phyloP scores from a whole-genome alignment of 2,329 filamentous ascomycete species.

The Scedosporium dehoogii region DNA sequence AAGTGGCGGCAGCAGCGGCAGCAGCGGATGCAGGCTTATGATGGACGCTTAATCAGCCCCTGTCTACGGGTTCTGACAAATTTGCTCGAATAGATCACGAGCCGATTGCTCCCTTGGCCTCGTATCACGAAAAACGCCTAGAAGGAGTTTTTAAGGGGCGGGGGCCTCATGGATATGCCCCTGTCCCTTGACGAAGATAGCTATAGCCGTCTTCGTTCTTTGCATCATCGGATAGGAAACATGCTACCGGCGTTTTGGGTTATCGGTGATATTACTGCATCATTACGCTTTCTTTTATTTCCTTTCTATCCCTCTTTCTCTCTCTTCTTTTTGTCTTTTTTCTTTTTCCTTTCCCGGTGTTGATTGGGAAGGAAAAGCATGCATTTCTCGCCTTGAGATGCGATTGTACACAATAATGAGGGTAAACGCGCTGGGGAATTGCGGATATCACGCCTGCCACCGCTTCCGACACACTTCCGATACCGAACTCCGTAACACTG shows the following conservation, averaged over 20 bases:
- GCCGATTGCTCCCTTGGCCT: no score
- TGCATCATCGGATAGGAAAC: background rate
- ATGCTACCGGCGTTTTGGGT: background rate
- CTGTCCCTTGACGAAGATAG: no score
- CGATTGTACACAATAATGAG: background rate
- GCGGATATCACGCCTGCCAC: no score
- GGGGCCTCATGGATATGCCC: no score
- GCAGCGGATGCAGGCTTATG: background rate
- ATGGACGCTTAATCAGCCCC: background rate
- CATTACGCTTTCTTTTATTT: slow-evolving; percentile 1
- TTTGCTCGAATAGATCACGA: no score
- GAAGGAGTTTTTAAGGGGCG: no score
- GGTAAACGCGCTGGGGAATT: background rate
- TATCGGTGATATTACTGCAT: background rate
- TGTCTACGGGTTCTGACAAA: no score
- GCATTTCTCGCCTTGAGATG: background rate
- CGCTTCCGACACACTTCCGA: no score
- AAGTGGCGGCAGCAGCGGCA: background rate
- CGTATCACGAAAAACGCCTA: no score
- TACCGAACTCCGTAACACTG: no score
- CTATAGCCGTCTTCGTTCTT: background rate
- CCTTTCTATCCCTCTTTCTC: background rate
- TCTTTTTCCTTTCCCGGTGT: background rate
- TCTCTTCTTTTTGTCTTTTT: slow-evolving; percentile 1
- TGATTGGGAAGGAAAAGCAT: background rate